Evolutionary conservation across 441 rosid species (phyloP).

Genomic region (Sinapis alba): DNA sequence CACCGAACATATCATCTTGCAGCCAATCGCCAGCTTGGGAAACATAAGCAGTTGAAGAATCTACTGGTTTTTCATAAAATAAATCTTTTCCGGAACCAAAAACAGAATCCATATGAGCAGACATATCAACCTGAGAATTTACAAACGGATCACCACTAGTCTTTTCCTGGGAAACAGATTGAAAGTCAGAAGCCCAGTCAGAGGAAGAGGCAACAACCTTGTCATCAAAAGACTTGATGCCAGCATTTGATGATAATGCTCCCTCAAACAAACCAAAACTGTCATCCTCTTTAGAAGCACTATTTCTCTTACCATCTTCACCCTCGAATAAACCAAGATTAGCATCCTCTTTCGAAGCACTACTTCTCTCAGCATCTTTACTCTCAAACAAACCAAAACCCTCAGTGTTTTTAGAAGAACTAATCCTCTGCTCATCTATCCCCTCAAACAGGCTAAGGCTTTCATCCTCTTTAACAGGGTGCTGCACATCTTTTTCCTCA

Average conservation of each 20-base stretch:
- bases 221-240: conserved; percentile 35
- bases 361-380: not conserved
- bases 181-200: conserved; percentile 62
- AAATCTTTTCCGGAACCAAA: conserved; percentile 59
- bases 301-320: conserved; percentile 8
- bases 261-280: conserved; percentile 31
- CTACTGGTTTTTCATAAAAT: conserved; percentile 39
- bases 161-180: conserved; percentile 47
- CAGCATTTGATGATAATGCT: conserved; percentile 44
- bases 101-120: conserved; percentile 66
- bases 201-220: conserved; percentile 49
- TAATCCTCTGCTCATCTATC: not conserved
- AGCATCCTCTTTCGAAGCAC: conserved; percentile 33
- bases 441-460: conserved; percentile 34
- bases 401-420: conserved; percentile 26
- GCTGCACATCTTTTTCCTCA: conserved; percentile 14
- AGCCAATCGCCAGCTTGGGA: conserved; percentile 52
- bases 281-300: conserved; percentile 29
- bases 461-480: conserved; percentile 36
- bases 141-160: conserved; percentile 46
- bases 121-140: conserved; percentile 50
- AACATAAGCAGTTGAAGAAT: conserved; percentile 39
- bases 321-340: conserved; percentile 32
- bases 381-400: conserved; percentile 27
- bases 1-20: conserved; percentile 53